Evolutionary conservation across 257 asterid species (phyloP), one percentile per base, ranked within the genome.

Genomic region (Scutellaria minor): DNA sequence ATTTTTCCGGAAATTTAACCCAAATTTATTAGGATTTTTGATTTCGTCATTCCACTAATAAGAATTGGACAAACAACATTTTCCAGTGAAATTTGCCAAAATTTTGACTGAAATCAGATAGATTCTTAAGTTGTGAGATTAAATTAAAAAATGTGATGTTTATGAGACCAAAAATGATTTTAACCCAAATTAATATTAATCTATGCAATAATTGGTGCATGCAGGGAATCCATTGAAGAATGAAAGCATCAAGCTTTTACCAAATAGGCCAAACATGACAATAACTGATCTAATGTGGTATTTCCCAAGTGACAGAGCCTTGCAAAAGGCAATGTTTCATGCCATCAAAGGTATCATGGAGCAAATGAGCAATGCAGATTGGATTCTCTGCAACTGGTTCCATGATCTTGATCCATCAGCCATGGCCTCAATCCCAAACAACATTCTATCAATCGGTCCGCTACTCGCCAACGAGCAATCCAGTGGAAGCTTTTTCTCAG

Each of bases 301-400:
- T 71, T 81, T 84, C 66, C 89, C 89, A 2, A 41, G 77, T 1
- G 82, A 83, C 47, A 14, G n/a, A 12, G 58, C 53, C 46, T 41
- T 24, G 27, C 89, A 82, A 69, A 82, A 59, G 5, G 15, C 65
- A 0, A 70, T 86, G 50, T 83, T 70, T 9, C 68, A 76, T 14
- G 12, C 35, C 5, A 55, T 73, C 24, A 62, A 51, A 74, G n/a
- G 12, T 35, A 1, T 60, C 13, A 5, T 31, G 6, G 18, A 60
- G 2, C 55, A 59, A 65, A 37, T 81, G 78, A 37, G 51, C 35
- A 51, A 48, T 13, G 80, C 87, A 14, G 84, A 84, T 58, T 87
- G 82, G 85, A 76, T 83, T 22, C 20, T 89, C 4, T 74, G 88
- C 84, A 87, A 80, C 69, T 81, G 85, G 88, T 82, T 87, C 69